Evolutionary conservation across 192 early-diverging fungal genomes (phyloP), one percentile per base, ranked within the genome.

Genomic region (Coemansia sp.): DNA sequence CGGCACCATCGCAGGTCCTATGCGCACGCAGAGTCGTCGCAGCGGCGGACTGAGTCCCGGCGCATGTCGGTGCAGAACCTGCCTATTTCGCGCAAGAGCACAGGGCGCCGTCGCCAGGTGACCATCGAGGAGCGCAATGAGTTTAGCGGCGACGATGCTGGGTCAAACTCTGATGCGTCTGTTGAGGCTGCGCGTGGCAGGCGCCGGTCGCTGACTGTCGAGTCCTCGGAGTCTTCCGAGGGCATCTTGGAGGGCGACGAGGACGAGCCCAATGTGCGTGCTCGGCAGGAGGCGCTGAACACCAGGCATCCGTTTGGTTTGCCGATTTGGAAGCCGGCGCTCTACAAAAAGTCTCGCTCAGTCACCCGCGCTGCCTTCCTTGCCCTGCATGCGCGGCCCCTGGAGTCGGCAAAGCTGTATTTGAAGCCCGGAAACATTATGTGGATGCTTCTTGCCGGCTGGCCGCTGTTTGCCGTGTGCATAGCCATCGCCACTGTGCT

Each of bases 241-340:
- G 45, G 28, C 26, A 57, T 71, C n/a, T 27, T 55, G 8, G 51
- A 60, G 53, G 61, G 38, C 3, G 77, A 62, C 43, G 70, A 70
- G 34, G 59, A 67, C 39, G 68, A 63, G 25, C 52, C 56, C 34
- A 74, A 73, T 22, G 71, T 76, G 25, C 57, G 65, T 3, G 71
- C 67, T 15, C 67, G 73, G 29, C 75, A 78, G 46, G 67, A 90
- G 81, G 83, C 82, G 15, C 81, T 92, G 51, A 92, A 92, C 63
- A 81, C 77, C 23, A 72, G 78, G 5, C 92, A 95, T 75, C 93
- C 93, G 15, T 98, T 98, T 59, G 95, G 95, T 26, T 63, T 98
- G 37, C 89, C 87, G 26, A 78, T 98, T 19, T 98, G 95, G 95
- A 98, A 98, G 68, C 92, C 92, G 19, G 92, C 93, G 9, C 79